Base-by-base conservation (phyloP, 257 asterid species). In the Solanum pinnatisectum region DNA sequence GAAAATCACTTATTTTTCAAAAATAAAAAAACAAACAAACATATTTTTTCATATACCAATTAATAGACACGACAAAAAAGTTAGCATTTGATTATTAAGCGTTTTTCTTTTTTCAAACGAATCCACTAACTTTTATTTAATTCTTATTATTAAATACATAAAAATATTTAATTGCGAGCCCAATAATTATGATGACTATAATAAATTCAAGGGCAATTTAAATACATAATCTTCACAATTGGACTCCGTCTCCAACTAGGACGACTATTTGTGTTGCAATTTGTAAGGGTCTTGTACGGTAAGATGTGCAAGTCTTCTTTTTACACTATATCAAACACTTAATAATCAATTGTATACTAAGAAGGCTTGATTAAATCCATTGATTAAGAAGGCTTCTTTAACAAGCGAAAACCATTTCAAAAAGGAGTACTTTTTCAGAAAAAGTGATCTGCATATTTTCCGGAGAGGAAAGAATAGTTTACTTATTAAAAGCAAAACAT, bases 381-480 rank as follows among this genome's bases (percentile, higher is more conserved):
- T 79, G 10, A 32, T 44, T n/a, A 42, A 73, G 84, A 25, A 44
- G 25, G 67, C 27, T 79, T 81, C 85, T 30, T 46, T 44, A 46
- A 46, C 68, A 46, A 81, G 68, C 42, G 40, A 46, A 79, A 81
- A 16, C 42, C 30, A 46, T 46, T 46, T 27, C 27, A 81, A 81
- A 27, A 46, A 5, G 65, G 85, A 81, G 18, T 37, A 46, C 18
- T 81, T 81, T 36, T 81, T 27, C 68, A 81, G 68, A 46, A 81
- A 81, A 81, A 81, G 68, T 22, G 8, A 52, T 39, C 37, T 73
- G 88, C 71, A 86, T 52, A 71, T 73, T 70, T 72, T 71, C 74
- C 84, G 84, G 88, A 73, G 84, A 52, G 76, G 49, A 87, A 87
- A 60, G 84, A 73, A 42, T 87, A 30, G 88, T 72, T 46, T 87